Evolutionary conservation across 371 early-diverging fungal species (phyloP), one percentile per base, ranked within the genome.

Genomic region (Rhizopus stolonifer): DNA sequence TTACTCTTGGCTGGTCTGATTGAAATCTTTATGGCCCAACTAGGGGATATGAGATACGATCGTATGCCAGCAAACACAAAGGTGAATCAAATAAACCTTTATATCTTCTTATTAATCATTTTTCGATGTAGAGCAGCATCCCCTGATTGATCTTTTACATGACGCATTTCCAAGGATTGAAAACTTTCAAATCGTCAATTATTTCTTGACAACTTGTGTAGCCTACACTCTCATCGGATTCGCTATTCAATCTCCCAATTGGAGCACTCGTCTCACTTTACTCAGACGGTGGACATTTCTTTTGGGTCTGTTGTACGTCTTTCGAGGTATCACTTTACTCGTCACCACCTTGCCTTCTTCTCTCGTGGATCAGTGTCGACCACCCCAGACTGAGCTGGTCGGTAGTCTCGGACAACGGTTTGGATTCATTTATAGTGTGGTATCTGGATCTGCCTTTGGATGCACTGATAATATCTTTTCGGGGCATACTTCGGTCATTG

Each of bases 401-500:
- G 77, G 65, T 14, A 49, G 56, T 15, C 53, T 57, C 4, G 56
- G 43, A 1, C 51, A 64, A 23, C 61, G 75, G 8, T 67, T 71
- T 47, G 56, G 46, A 4, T 71, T 67, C 31, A 33, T 71, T 4
- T 53, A 61, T 13, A 26, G 42, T 13, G 62, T 69, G 9, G 52
- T 74, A 18, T 39, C 58, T 48, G 60, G 67, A 32, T 18, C 64
- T 4, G 61, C 72, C n/a, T 70, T 77, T 42, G 79, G 83, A n/a
- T 90, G 90, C 60, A 88, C 89, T 0, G 88, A 90, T 61, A 85
- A 84, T 43, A 83, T 90, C 42, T 90, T 83, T 59, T 88, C 88
- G 3, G 90, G 89, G 4, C 89, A 90, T 56, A 85, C 87, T 1
- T 69, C 78, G 10, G 68, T 85, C 36, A 77, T 88, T 71, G 67